Conservation (phyloP, 805 yeast species). For the Metschnikowia lachancei region DNA sequence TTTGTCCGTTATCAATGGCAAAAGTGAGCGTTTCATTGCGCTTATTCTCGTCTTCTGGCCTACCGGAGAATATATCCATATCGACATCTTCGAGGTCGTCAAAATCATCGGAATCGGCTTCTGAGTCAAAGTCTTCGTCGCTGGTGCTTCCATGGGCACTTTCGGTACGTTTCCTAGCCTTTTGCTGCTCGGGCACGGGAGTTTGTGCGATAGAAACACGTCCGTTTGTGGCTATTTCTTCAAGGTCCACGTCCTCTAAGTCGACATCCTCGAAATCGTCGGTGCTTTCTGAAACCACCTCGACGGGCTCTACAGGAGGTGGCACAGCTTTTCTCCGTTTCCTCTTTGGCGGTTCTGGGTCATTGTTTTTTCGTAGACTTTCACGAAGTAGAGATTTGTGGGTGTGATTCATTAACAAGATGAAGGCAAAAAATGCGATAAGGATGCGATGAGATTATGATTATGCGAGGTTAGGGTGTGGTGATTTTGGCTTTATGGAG, state of each 20-base stretch:
- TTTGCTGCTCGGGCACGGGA: not conserved
- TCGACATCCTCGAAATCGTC: slow-evolving; percentile 14
- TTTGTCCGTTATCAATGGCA: slow-evolving; percentile 8
- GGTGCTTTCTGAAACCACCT: slow-evolving; percentile 10
- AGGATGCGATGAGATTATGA: too few species aligned
- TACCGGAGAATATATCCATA: slow-evolving; percentile 16
- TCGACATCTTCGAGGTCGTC: slow-evolving; percentile 34
- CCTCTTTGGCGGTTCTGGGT: slow-evolving; percentile 1
- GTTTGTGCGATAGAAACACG: not conserved
- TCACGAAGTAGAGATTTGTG: slow-evolving; percentile 17
- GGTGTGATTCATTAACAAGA: slow-evolving; percentile 12
- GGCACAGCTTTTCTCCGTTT: slow-evolving; percentile 10
- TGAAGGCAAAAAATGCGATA: not conserved
- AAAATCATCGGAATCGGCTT: slow-evolving; percentile 35
- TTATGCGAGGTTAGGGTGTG: too few species aligned
- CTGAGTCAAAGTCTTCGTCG: slow-evolving; percentile 3
- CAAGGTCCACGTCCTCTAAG: slow-evolving; percentile 22
- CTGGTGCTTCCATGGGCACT: too few species aligned
- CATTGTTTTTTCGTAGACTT: slow-evolving; percentile 6
- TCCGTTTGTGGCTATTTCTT: slow-evolving; percentile 22
- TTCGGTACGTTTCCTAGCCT: not conserved
- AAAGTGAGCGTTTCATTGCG: slow-evolving; percentile 18
- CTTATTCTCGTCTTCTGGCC: not conserved
- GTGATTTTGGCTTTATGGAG: too few species aligned
- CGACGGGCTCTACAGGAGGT: slow-evolving; percentile 5